A percentile compares a stretch with the other conserved stretches of the same genome.
phyloP scores from a whole-genome alignment of 345 rosid species.

The Leavenworthia alabamica region DNA sequence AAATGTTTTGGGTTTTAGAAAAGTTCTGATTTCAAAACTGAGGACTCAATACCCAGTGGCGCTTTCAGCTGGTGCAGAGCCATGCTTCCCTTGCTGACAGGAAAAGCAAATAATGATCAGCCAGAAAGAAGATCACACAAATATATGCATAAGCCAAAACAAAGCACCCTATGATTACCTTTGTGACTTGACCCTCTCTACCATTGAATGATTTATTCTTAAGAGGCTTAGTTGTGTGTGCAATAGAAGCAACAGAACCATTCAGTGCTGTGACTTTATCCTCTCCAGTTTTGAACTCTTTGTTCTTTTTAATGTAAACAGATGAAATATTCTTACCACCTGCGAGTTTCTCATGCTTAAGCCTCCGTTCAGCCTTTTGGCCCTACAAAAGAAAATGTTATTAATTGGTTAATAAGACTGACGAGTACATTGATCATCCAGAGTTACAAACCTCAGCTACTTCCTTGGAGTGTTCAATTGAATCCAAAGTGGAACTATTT shows the following conservation, averaged over 20 bases:
- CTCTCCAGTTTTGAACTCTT: slow-evolving; percentile 36
- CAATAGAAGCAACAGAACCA: slow-evolving; percentile 43
- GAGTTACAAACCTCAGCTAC: slow-evolving; percentile 38
- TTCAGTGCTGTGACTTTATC: slow-evolving; percentile 35
- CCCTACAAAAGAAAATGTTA: slow-evolving; percentile 14
- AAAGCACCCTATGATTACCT: slow-evolving; percentile 33
- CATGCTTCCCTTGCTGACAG: slow-evolving; percentile 56
- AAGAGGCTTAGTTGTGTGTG: slow-evolving; percentile 38
- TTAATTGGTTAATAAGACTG: background rate
- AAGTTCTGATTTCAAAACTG: background rate
- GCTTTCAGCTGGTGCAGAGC: slow-evolving; percentile 40
- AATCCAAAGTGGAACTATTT: slow-evolving; percentile 30
- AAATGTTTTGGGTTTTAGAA: background rate
- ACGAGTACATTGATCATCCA: background rate
- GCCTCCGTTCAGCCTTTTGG: slow-evolving; percentile 42
- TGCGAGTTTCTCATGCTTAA: slow-evolving; percentile 42
- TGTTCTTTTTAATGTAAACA: slow-evolving; percentile 40
- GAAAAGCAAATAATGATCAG: slow-evolving; percentile 33
- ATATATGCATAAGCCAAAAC: background rate
- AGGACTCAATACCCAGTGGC: slow-evolving; percentile 41
- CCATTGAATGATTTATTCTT: slow-evolving; percentile 49
- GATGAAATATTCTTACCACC: slow-evolving; percentile 38
- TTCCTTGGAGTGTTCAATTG: slow-evolving; percentile 27
- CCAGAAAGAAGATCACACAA: slow-evolving; percentile 6
- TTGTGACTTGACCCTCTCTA: slow-evolving; percentile 38